phyloP scores from a whole-genome alignment of 805 yeast species.

The Saturnispora zaruensis region DNA sequence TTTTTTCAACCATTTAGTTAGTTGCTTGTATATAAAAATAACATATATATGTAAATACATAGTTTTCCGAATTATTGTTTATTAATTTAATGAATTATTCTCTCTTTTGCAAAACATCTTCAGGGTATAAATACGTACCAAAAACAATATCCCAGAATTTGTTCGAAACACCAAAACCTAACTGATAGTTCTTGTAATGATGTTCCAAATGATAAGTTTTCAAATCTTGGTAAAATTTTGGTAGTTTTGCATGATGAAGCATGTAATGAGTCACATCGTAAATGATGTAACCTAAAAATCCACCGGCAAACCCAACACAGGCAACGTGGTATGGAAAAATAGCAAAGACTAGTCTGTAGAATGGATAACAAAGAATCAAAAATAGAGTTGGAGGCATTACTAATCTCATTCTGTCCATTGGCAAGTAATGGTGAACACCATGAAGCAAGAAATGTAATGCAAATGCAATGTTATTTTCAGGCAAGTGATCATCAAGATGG shows the following conservation, averaged over 20 bases:
- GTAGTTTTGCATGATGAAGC: slow-evolving; percentile 81
- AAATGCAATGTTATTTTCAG: slow-evolving; percentile 66
- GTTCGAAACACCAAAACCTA: slow-evolving; percentile 94
- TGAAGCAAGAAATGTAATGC: slow-evolving; percentile 85
- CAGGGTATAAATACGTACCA: slow-evolving; percentile 61
- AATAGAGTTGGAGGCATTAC: slow-evolving; percentile 96
- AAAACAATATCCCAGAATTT: slow-evolving; percentile 92
- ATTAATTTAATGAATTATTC: slow-evolving; percentile 14
- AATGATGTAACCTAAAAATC: slow-evolving; percentile 83
- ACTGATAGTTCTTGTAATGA: slow-evolving; percentile 93
- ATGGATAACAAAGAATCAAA: slow-evolving; percentile 62
- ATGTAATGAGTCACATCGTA: slow-evolving; percentile 94
- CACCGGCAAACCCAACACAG: slow-evolving; percentile 92
- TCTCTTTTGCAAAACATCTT: slow-evolving; percentile 36
- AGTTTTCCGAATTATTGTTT: background rate
- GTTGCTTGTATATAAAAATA: background rate
- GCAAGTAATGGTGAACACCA: slow-evolving; percentile 94
- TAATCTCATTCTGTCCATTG: slow-evolving; percentile 89
- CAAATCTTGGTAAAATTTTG: slow-evolving; percentile 63
- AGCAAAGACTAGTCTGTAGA: slow-evolving; percentile 67
- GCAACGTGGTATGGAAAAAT: slow-evolving; percentile 78
- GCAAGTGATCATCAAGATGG: slow-evolving; percentile 84
- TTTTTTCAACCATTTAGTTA: background rate
- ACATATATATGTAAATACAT: background rate
- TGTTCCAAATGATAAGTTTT: slow-evolving; percentile 94